A percentile compares a stretch with the other conserved stretches of the same genome.
These are phyloP conservation scores for Drechslera avenae DNA, from an alignment of 2,329 filamentous ascomycete species.

Conservation along the genomic window DNA sequence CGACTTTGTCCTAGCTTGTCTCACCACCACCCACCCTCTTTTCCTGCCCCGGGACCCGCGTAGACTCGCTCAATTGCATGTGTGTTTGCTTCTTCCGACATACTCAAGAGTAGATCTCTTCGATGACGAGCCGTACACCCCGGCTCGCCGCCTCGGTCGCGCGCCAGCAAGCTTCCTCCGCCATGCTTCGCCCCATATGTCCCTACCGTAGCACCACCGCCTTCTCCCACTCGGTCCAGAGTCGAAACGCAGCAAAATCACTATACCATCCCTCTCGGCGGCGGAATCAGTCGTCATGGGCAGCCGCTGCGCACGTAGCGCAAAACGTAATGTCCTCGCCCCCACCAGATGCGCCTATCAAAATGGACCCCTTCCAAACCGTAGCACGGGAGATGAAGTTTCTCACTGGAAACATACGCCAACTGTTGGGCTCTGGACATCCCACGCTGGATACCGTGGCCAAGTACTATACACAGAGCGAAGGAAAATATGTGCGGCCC, in stretches of 20 bases:
- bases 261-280: conserved; percentile 49
- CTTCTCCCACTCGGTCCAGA: conserved; percentile 7
- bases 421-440: conserved; percentile 91
- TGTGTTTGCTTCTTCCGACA: background rate
- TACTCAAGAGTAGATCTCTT: background rate
- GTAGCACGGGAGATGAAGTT: conserved; percentile 98
- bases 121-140: conserved; percentile 45
- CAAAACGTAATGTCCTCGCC: conserved; percentile 73
- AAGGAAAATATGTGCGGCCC: conserved; percentile 95
- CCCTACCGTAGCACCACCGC: conserved; percentile 19
- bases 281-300: conserved; percentile 69
- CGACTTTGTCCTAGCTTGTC: conserved; percentile 1
- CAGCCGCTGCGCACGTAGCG: conserved; percentile 70
- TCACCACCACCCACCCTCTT: conserved; percentile 9
- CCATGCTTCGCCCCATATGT: conserved; percentile 33
- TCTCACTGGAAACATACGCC: conserved; percentile 88
- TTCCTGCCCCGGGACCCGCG: conserved; percentile 9
- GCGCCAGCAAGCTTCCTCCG: conserved; percentile 24
- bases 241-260: conserved; percentile 23
- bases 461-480: conserved; percentile 96
- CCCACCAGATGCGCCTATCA: conserved; percentile 66
- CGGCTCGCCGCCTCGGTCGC: conserved; percentile 44
- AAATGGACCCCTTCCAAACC: conserved; percentile 83
- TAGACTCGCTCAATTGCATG: conserved; percentile 34
- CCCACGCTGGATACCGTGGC: conserved; percentile 92